These are phyloP conservation scores for Cucumis cinereus DNA, from an alignment of 306 rosid species.

Conservation along the genomic window DNA sequence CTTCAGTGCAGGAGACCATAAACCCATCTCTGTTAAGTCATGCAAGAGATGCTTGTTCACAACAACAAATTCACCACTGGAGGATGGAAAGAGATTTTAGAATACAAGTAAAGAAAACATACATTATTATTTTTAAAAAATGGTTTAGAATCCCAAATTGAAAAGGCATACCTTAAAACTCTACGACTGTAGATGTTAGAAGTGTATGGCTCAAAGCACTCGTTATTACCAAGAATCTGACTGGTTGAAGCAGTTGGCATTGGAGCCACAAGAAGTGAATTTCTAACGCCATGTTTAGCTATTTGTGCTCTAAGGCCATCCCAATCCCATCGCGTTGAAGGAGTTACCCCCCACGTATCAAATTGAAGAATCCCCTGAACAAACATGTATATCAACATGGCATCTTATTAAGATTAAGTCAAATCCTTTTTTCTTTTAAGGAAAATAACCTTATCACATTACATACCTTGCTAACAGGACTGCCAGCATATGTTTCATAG, in stretches of 20 bases:
- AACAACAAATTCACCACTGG: conserved; percentile 87
- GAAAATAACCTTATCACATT: neutral
- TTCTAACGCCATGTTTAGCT: conserved; percentile 46
- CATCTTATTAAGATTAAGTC: neutral
- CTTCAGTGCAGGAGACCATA: conserved; percentile 69
- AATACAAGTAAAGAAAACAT: neutral
- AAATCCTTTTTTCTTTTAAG: neutral
- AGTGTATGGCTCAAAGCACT: conserved; percentile 91
- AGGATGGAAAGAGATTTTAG: conserved; percentile 8
- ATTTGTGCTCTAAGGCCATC: conserved; percentile 38
- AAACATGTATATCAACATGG: neutral
- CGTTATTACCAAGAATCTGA: conserved; percentile 88
- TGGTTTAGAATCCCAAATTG: neutral
- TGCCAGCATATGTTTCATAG: conserved; percentile 64
- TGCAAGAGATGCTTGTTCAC: conserved; percentile 85
- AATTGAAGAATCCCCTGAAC: conserved; percentile 76
- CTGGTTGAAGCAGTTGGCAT: conserved; percentile 93
- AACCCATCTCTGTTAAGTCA: conserved; percentile 82
- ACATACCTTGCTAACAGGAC: conserved; percentile 78
- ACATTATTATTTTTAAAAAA: neutral
- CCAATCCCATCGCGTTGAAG: conserved; percentile 77
- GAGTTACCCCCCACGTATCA: conserved; percentile 77
- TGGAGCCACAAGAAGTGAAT: conserved; percentile 84
- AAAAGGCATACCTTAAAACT: conserved; percentile 49
- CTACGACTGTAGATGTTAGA: conserved; percentile 81